Evolutionary conservation across 495 filamentous ascomycete species (phyloP), one percentile per base, ranked within the genome.

Genomic region (Hypoxylon rickii): DNA sequence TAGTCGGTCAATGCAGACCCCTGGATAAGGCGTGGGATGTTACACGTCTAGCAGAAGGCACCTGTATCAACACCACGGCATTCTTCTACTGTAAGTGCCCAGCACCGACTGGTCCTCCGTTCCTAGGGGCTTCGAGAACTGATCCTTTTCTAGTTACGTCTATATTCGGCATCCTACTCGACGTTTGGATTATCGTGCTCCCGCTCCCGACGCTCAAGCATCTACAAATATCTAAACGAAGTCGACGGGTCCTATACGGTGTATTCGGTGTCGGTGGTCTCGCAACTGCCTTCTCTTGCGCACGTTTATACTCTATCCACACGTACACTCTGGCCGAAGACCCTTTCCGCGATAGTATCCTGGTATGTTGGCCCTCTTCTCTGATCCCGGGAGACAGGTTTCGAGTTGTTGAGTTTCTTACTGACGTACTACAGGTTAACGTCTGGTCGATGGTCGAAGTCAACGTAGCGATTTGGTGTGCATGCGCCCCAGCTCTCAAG

Each of bases 251-350:
- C 12, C 70, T 83, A 4, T 71, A 77, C 24, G 44, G 67, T 38
- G 66, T 85, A 29, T 81, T 83, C 38, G 68, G 77, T 12, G 58
- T 80, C 6, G 82, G 81, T 16, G 66, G 63, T 0, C 77, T 81
- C 22, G 70, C 72, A 39, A 63, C 65, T 33, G 67, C 73, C 15
- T 70, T 70, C 37, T 69, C 73, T 26, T 74, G 76, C 20, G 70
- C 78, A 15, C 75, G 78, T 3, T 60, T 80, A 5, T 73, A 81
- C 41, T 67, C 71, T 5, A 73, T 77, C 22, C 56, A 64, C 45
- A 55, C 76, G 4, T 71, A 70, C 44, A 73, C 70, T 4, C 18
- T 42, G 12, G 64, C 64, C 11, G 16, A 58, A 3, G 74, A 78
- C 45, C 61, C 73, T 1, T 68, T 74, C 13, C 73, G 68, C 46